Evolutionary conservation across 2,329 filamentous ascomycete genomes (phyloP).

Genomic region (Cytospora leucostoma): DNA sequence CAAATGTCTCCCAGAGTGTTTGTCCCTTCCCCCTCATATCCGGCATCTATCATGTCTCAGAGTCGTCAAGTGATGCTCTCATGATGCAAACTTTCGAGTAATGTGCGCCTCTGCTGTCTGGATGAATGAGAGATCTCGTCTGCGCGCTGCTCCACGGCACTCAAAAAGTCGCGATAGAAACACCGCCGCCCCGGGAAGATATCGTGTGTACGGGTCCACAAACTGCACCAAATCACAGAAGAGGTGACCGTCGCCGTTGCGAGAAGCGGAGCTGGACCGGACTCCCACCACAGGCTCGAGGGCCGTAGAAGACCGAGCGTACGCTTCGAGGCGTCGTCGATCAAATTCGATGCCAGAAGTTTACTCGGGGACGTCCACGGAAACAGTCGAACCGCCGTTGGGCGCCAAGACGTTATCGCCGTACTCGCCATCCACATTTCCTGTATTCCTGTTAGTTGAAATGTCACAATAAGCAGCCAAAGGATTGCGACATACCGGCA

Average conservation of each 20-base stretch:
- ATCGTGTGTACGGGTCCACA: not conserved
- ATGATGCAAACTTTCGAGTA: constrained; percentile 1
- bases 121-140: constrained; percentile 15
- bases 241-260: not conserved
- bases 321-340: not conserved
- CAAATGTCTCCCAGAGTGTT: constrained; percentile 11
- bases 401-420: constrained; percentile 51
- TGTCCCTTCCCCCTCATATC: constrained; percentile 7
- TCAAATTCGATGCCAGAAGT: not conserved
- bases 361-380: constrained; percentile 26
- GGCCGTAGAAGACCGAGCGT: no score
- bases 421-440: constrained; percentile 56
- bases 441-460: constrained; percentile 37
- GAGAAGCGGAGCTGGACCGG: no score
- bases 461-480: not conserved
- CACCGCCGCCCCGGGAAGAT: not conserved
- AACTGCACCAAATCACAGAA: not conserved
- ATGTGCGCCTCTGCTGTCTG: constrained; percentile 2
- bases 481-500: constrained; percentile 54
- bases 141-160: not conserved
- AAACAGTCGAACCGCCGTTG: constrained; percentile 38
- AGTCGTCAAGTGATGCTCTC: constrained; percentile 14
- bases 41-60: constrained; percentile 16
- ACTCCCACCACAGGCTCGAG: no score
- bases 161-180: no score